A percentile compares a stretch with the other conserved stretches of the same genome.
These are phyloP conservation scores for Lachancea dasiensis DNA, from an alignment of 805 yeast genomes.

Conservation along the genomic window DNA sequence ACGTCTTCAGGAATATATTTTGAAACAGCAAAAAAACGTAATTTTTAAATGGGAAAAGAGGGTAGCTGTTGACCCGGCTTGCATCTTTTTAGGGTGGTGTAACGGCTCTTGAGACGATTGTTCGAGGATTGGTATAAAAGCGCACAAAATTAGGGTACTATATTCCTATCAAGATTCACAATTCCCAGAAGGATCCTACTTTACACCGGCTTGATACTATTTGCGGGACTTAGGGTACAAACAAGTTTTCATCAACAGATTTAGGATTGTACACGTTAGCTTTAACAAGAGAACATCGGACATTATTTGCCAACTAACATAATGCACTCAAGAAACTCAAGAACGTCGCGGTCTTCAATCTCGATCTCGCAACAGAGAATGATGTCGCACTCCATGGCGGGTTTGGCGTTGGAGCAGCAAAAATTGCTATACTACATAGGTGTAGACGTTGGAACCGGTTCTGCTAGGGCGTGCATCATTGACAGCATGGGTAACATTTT, in stretches of 20 bases:
- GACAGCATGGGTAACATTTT: constrained; percentile 78
- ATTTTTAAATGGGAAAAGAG: not conserved
- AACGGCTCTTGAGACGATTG: too few species aligned
- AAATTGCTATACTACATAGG: constrained; percentile 52
- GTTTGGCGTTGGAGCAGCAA: constrained; percentile 15
- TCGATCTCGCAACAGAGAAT: constrained; percentile 24
- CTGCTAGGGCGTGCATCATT: constrained; percentile 90
- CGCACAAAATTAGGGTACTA: too few species aligned
- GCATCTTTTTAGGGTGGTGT: constrained; percentile 1
- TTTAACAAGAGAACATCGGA: too few species aligned
- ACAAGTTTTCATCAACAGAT: too few species aligned
- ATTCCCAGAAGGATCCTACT: too few species aligned
- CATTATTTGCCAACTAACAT: too few species aligned
- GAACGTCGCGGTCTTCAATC: constrained; percentile 21
- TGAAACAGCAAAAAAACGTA: constrained; percentile 5
- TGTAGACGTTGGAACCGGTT: constrained; percentile 96
- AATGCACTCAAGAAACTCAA: constrained; percentile 15
- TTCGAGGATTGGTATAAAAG: too few species aligned
- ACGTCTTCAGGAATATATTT: too few species aligned
- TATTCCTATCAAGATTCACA: too few species aligned
- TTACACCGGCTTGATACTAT: too few species aligned
- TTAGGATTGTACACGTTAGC: too few species aligned
- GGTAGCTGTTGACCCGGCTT: not conserved
- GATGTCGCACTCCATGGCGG: constrained; percentile 19
- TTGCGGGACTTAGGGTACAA: not conserved